phyloP scores from a whole-genome alignment of 345 rosid genomes.

The Eucalyptus leucophloia region DNA sequence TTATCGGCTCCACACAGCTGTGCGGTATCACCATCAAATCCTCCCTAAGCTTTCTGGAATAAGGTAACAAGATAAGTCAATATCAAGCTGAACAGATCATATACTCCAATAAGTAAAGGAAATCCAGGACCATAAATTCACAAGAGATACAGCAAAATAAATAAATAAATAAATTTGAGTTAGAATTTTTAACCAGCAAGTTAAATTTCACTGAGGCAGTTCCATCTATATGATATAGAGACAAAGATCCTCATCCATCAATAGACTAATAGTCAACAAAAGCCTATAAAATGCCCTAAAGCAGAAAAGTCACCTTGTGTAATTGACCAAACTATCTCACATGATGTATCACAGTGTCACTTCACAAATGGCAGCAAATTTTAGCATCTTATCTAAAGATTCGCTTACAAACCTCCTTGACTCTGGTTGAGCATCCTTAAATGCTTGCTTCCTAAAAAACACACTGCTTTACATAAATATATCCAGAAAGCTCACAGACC shows the following conservation, averaged over 20 bases:
- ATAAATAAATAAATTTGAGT: background rate
- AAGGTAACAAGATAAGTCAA: background rate
- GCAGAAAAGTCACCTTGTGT: background rate
- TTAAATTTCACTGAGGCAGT: background rate
- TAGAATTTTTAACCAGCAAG: background rate
- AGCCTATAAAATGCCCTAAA: background rate
- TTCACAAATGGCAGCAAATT: background rate
- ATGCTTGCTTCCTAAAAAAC: background rate
- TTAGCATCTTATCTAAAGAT: background rate
- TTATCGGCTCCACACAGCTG: conserved; percentile 30
- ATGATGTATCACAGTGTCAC: background rate
- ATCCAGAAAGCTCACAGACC: background rate
- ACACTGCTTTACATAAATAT: background rate
- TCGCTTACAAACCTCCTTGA: background rate
- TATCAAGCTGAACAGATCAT: background rate
- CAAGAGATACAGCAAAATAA: background rate
- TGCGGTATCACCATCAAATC: conserved; percentile 14
- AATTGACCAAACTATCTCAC: background rate
- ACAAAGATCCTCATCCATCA: background rate
- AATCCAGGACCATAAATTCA: background rate
- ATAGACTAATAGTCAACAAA: background rate
- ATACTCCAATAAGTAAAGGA: background rate
- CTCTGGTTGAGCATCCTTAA: background rate
- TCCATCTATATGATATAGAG: background rate
- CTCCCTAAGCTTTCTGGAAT: conserved; percentile 59